Conservation (phyloP, 805 yeast species). For the Zygotorulaspora sp. region DNA sequence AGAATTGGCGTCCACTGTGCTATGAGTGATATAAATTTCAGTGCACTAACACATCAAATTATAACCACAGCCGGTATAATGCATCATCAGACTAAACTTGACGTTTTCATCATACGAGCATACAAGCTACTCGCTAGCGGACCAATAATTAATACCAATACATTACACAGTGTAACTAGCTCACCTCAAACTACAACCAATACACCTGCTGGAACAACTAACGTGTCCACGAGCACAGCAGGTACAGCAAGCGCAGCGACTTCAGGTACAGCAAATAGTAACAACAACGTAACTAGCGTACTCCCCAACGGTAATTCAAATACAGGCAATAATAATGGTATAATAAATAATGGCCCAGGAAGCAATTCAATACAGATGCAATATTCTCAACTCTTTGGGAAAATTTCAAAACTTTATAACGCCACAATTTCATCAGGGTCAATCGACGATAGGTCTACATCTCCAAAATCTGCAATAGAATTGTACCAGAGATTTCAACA, state of each 20-base stretch:
- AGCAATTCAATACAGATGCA: slow-evolving; percentile 11
- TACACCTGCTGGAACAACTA: slow-evolving; percentile 20
- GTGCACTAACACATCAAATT: slow-evolving; percentile 16
- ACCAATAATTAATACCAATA: slow-evolving; percentile 18
- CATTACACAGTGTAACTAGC: slow-evolving; percentile 17
- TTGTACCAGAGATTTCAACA: slow-evolving; percentile 34
- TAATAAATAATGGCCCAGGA: slow-evolving; percentile 5
- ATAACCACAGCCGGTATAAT: slow-evolving; percentile 14
- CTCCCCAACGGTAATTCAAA: slow-evolving; percentile 5
- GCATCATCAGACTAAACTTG: slow-evolving; percentile 26
- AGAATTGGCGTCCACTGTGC: neutral
- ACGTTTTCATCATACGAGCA: slow-evolving; percentile 25
- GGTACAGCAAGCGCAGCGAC: slow-evolving; percentile 20
- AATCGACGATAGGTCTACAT: slow-evolving; percentile 29
- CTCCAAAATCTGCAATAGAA: slow-evolving; percentile 35
- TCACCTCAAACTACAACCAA: slow-evolving; percentile 27
- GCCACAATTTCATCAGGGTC: slow-evolving; percentile 26
- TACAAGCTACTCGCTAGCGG: slow-evolving; percentile 20
- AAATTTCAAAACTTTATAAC: slow-evolving; percentile 29
- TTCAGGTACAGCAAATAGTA: slow-evolving; percentile 5
- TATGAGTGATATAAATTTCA: slow-evolving; percentile 22
- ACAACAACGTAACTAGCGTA: slow-evolving; percentile 4
- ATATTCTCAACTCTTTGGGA: slow-evolving; percentile 22
- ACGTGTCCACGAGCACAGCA: slow-evolving; percentile 23
- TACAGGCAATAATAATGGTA: slow-evolving; percentile 1